Evolutionary conservation across 2,329 filamentous ascomycete genomes (phyloP).

Genomic region (Fonsecaea erecta): DNA sequence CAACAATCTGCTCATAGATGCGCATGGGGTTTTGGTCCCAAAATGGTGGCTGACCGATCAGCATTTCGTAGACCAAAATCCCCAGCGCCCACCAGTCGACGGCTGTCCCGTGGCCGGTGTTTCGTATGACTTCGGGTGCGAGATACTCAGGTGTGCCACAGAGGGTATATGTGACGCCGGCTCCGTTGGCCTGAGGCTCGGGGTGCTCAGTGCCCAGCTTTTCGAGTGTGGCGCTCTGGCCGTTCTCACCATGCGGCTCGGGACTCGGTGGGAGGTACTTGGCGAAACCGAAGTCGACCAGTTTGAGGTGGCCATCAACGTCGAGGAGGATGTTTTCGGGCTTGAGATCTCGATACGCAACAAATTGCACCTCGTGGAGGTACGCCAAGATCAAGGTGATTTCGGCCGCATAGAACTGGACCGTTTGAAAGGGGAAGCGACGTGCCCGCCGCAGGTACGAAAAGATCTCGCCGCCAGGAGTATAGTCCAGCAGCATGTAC

Average conservation of each 20-base stretch:
- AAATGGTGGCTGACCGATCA: constrained; percentile 70
- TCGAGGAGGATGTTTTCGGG: constrained; percentile 73
- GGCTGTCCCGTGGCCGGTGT: constrained; percentile 67
- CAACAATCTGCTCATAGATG: constrained; percentile 70
- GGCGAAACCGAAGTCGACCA: constrained; percentile 71
- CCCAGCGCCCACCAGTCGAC: constrained; percentile 73
- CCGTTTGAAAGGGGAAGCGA: constrained; percentile 63
- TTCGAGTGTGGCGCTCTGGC: constrained; percentile 10
- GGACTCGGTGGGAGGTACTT: constrained; percentile 59
- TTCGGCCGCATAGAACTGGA: constrained; percentile 69
- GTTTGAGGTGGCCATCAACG: constrained; percentile 67
- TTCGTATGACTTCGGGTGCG: constrained; percentile 69
- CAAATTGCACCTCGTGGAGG: constrained; percentile 65
- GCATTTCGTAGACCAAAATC: constrained; percentile 69
- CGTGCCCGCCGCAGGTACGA: constrained; percentile 66
- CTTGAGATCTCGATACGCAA: constrained; percentile 69
- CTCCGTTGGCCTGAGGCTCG: constrained; percentile 31
- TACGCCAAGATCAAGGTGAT: constrained; percentile 69
- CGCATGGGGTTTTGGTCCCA: constrained; percentile 73
- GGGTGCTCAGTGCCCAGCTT: constrained; percentile 24
- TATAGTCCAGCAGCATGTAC: constrained; percentile 66
- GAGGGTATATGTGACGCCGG: constrained; percentile 62
- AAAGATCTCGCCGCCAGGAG: constrained; percentile 70
- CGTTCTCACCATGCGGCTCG: constrained; percentile 21
- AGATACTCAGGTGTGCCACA: constrained; percentile 71